A percentile compares a stretch with the other conserved stretches of the same genome.
Conservation (phyloP, 441 rosid species). For the Pelargonium citronellum region DNA sequence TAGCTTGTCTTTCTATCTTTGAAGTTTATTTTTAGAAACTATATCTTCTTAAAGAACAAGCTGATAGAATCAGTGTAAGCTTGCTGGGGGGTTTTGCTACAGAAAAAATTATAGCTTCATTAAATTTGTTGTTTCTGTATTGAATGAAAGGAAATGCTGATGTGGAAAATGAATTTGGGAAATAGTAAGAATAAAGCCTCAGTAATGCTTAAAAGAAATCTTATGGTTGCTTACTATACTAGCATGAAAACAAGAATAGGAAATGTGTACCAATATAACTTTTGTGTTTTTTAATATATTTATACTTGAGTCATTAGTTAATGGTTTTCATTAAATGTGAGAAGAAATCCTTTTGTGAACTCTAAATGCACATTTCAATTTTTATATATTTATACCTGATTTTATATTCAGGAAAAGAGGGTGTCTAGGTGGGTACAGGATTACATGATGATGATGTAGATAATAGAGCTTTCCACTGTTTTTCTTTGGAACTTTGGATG, state of each 20-base stretch:
- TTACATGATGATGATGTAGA: neutral
- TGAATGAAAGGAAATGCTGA: neutral
- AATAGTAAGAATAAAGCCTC: neutral
- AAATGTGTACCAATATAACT: neutral
- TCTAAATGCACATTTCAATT: neutral
- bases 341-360: neutral
- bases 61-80: slow-evolving; percentile 5
- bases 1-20: slow-evolving; percentile 21
- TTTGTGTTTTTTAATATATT: neutral
- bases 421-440: slow-evolving; percentile 1
- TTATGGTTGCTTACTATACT: neutral
- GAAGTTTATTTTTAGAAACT: slow-evolving; percentile 6
- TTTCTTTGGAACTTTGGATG: neutral
- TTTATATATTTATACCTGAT: neutral
- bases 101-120: neutral
- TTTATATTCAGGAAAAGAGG: neutral
- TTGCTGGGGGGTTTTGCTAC: neutral
- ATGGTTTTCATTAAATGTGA: neutral
- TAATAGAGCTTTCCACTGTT: too few relatives aligned
- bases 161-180: neutral
- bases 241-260: slow-evolving; percentile 3
- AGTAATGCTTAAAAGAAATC: neutral
- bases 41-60: slow-evolving; percentile 16
- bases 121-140: neutral
- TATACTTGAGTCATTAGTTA: neutral